Base-by-base conservation (phyloP, 2,329 filamentous ascomycete genomes). In the Myriosclerotinia duriaeana region DNA sequence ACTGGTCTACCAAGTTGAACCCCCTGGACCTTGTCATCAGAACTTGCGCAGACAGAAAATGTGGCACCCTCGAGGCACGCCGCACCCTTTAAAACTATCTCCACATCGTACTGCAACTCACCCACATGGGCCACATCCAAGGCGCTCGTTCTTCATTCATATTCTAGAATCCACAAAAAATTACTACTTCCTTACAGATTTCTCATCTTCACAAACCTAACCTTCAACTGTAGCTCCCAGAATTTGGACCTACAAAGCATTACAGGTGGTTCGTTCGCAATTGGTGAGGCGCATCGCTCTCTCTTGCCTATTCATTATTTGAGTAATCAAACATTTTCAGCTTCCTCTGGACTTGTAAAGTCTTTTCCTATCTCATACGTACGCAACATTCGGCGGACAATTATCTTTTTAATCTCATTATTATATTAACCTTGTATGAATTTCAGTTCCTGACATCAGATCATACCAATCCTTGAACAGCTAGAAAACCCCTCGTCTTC, bases 361-460 rank as follows among this genome's bases (percentile, higher is more conserved):
- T 50, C n/a, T 14, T 38, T 14, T 38, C 30, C 17, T 44, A 34
- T 17, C 58, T 60, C 34, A 38, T 36, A 61, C 36, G 44, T 61
- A 50, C 50, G 34, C 44, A 48, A 61, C 34, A 22, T 26, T 11
- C 44, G 34, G 58, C 44, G 38, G 34, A 61, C 40, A 3, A 17
- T 40, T 36, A 7, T 38, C 56, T 12, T 17, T 17, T 58, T 60
- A 12, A 12, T 22, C 44, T 61, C n/a, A 61, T 61, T 12, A 38
- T 38, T 12, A 38, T 38, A 61, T 50, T 61, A 61, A 61, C 58
- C 44, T 59, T 59, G 62, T 22, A 50, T 50, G 36, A n/a, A 26
- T n/a, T 65, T 15, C 53, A 40, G 30, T 59, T 59, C 68, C 66
- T 62, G 46, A 55, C 63, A 55, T 68, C 66, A 66, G 66, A 69